Percentiles rank a stretch among this genome's conserved stretches.
Evolutionary conservation across 139 green algal species (phyloP).

Genomic region (Coelastrella sp.): DNA sequence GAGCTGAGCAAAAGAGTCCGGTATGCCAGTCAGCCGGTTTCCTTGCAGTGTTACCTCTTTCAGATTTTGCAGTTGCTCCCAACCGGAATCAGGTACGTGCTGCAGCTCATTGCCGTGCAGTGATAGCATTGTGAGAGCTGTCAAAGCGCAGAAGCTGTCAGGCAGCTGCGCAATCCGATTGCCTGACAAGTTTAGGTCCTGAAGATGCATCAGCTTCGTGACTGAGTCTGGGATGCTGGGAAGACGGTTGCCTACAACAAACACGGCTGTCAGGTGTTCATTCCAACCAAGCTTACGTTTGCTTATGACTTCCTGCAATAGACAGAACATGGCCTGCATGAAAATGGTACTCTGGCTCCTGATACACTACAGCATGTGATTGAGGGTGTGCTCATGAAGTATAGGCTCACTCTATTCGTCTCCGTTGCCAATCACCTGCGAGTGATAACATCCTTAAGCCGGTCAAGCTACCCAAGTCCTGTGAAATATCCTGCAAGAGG

Average conservation of each 20-base stretch:
- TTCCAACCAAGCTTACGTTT: too few relatives aligned
- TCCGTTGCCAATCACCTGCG: slow-evolving; percentile 33
- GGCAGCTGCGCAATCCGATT: slow-evolving; percentile 76
- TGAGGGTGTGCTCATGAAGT: too few relatives aligned
- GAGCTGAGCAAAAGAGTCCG: slow-evolving; percentile 32
- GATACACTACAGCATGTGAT: too few relatives aligned
- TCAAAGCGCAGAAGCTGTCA: slow-evolving; percentile 54
- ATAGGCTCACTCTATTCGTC: too few relatives aligned
- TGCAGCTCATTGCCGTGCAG: slow-evolving; percentile 78
- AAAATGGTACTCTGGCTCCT: not conserved
- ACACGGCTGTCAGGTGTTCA: too few relatives aligned
- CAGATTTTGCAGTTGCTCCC: not conserved
- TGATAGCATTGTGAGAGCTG: slow-evolving; percentile 65
- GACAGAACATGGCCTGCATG: too few relatives aligned
- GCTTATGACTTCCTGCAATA: too few relatives aligned
- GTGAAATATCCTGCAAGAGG: slow-evolving; percentile 55
- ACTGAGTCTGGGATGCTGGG: slow-evolving; percentile 66
- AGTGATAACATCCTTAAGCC: slow-evolving; percentile 53
- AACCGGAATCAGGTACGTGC: slow-evolving; percentile 54
- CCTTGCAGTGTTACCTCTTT: slow-evolving; percentile 47
- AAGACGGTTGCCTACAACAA: slow-evolving; percentile 79
- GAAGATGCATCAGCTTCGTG: slow-evolving; percentile 49
- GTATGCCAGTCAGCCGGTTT: slow-evolving; percentile 45
- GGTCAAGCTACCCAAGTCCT: slow-evolving; percentile 59
- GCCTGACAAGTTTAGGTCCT: slow-evolving; percentile 65